Evolutionary conservation across 331 rosid species (phyloP).

Genomic region (Phaseolus coccineus): DNA sequence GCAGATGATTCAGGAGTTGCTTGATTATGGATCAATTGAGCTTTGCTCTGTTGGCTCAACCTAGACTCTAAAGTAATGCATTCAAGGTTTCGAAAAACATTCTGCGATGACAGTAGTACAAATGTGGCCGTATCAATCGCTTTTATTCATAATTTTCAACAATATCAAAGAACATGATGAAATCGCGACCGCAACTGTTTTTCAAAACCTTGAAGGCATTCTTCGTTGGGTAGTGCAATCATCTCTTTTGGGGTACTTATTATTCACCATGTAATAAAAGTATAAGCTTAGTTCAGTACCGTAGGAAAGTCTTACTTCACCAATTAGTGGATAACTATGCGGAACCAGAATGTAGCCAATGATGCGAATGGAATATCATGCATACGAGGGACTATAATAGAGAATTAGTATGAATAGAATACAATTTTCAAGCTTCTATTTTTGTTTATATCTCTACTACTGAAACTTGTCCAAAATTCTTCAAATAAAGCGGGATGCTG

Average conservation of each 20-base stretch:
- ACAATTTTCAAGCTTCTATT: constrained; percentile 34
- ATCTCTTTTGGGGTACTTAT: constrained; percentile 34
- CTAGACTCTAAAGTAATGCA: constrained; percentile 35
- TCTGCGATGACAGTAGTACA: too few relatives aligned
- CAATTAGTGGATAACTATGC: constrained; percentile 32
- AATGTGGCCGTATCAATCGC: background rate
- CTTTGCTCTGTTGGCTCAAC: constrained; percentile 61
- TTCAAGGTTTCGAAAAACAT: background rate
- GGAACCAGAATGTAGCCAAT: constrained; percentile 25
- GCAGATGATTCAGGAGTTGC: constrained; percentile 89
- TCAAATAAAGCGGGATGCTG: constrained; percentile 15
- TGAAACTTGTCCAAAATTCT: constrained; percentile 34
- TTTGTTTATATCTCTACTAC: constrained; percentile 31
- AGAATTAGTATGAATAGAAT: constrained; percentile 30
- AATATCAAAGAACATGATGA: background rate
- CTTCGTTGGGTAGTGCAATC: constrained; percentile 24
- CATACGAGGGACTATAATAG: constrained; percentile 41
- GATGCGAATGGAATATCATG: background rate
- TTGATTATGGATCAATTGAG: constrained; percentile 79
- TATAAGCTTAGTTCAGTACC: constrained; percentile 42
- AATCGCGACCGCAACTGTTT: background rate
- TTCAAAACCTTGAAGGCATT: constrained; percentile 24
- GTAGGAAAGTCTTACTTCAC: constrained; percentile 3
- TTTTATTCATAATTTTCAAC: background rate
- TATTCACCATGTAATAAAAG: constrained; percentile 51